phyloP scores from a whole-genome alignment of 2,329 filamentous ascomycete species.

The Diaporthe sp. region DNA sequence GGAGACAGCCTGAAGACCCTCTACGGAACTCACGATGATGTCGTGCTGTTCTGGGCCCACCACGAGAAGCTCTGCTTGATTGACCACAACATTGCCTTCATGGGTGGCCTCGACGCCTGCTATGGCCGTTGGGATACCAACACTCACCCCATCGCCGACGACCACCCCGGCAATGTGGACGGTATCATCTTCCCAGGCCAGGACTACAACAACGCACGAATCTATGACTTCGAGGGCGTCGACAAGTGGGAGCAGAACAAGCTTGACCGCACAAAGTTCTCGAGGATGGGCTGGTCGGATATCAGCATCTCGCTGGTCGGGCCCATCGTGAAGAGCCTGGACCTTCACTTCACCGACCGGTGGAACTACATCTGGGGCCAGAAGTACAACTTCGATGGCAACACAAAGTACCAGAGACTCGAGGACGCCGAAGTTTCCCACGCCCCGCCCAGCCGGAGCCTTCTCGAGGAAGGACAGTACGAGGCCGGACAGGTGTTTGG shows the following conservation, averaged over 20 bases:
- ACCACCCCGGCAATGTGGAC: constrained; percentile 83
- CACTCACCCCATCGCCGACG: constrained; percentile 86
- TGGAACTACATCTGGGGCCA: constrained; percentile 93
- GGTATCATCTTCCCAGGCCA: constrained; percentile 88
- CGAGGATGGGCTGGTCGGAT: constrained; percentile 95
- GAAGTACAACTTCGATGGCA: constrained; percentile 76
- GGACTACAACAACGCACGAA: constrained; percentile 91
- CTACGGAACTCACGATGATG: constrained; percentile 85
- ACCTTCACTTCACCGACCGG: constrained; percentile 84
- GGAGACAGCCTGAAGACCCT: constrained; percentile 81
- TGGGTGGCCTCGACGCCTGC: constrained; percentile 91
- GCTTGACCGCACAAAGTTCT: constrained; percentile 82
- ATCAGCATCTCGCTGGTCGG: constrained; percentile 83
- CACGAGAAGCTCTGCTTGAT: constrained; percentile 92
- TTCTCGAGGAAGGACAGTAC: constrained; percentile 45
- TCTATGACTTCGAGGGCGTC: constrained; percentile 86
- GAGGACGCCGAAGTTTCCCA: constrained; percentile 41
- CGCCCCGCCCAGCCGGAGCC: constrained; percentile 44
- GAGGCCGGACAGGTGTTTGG: constrained; percentile 46
- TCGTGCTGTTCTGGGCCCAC: constrained; percentile 92
- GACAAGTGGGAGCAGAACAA: constrained; percentile 88
- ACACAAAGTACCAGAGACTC: constrained; percentile 63
- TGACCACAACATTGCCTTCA: constrained; percentile 85
- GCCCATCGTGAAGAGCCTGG: constrained; percentile 80
- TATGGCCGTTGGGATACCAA: constrained; percentile 93